These are phyloP conservation scores for Hymenoscyphus fraxineus DNA, from an alignment of 2,329 filamentous ascomycete species.

Conservation along the genomic window DNA sequence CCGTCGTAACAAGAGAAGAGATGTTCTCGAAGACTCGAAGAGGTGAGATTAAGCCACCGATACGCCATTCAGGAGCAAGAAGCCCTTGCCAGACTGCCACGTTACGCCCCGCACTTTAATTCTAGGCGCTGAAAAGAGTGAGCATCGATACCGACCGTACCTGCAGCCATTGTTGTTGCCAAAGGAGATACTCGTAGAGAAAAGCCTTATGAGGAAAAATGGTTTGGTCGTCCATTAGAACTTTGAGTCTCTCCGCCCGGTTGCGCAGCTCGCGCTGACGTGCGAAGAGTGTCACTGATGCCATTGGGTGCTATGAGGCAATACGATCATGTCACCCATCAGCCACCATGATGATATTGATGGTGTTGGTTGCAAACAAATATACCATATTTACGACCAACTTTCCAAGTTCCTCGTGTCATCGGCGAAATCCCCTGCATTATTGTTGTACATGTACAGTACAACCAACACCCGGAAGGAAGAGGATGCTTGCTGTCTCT, in stretches of 20 bases:
- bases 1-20: background rate
- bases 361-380: background rate
- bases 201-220: background rate
- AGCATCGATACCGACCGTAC: background rate
- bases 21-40: conserved; percentile 1
- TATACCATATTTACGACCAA: background rate
- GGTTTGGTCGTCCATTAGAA: background rate
- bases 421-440: background rate
- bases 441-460: background rate
- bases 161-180: background rate
- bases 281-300: background rate
- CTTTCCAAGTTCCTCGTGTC: background rate
- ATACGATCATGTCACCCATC: background rate
- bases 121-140: background rate
- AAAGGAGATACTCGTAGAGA: background rate
- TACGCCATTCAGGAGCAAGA: conserved; percentile 1
- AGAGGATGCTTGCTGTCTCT: background rate
- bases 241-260: background rate
- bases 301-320: background rate
- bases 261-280: background rate
- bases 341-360: background rate
- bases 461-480: background rate
- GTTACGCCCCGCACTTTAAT: background rate
- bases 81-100: background rate
- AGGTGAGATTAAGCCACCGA: background rate